Conservation (phyloP, 2,329 filamentous ascomycete species). For the Verticillium isaacii region DNA sequence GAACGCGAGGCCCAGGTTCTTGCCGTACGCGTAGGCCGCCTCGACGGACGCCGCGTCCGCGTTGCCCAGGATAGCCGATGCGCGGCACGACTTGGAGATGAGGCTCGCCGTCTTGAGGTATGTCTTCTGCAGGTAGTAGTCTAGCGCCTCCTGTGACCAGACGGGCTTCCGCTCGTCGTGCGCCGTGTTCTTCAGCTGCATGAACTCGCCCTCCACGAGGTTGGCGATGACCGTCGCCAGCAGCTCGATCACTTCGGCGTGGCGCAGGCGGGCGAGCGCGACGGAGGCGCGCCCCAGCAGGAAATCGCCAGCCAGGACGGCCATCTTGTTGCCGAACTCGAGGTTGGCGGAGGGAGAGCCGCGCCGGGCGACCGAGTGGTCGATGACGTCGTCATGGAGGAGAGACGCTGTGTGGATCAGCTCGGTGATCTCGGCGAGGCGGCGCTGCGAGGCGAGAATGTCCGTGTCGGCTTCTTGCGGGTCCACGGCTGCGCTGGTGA, state of each 20-base stretch:
- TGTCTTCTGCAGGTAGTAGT: constrained; percentile 96
- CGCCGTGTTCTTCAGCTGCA: constrained; percentile 97
- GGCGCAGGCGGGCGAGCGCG: constrained; percentile 80
- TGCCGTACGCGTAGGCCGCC: constrained; percentile 85
- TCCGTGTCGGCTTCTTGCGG: constrained; percentile 44
- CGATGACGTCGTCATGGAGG: constrained; percentile 97
- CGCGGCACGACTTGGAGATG: constrained; percentile 93
- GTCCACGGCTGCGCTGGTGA: constrained; percentile 38
- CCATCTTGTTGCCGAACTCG: constrained; percentile 99
- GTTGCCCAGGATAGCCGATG: constrained; percentile 79
- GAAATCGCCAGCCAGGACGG: constrained; percentile 95
- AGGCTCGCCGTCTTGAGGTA: constrained; percentile 95
- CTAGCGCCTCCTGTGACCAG: constrained; percentile 84
- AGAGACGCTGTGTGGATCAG: constrained; percentile 95
- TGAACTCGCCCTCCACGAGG: constrained; percentile 96
- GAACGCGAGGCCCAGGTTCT: constrained; percentile 91
- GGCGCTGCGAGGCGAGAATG: constrained; percentile 88
- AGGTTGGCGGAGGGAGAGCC: constrained; percentile 85
- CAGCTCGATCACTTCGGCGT: constrained; percentile 92
- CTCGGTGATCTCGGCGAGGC: constrained; percentile 93
- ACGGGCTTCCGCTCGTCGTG: constrained; percentile 77
- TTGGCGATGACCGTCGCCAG: constrained; percentile 96
- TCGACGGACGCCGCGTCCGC: constrained; percentile 76
- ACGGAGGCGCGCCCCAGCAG: constrained; percentile 89
- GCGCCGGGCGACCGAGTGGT: constrained; percentile 81